phyloP scores from a whole-genome alignment of 495 filamentous ascomycete species.

The Lindgomyces ingoldianus region DNA sequence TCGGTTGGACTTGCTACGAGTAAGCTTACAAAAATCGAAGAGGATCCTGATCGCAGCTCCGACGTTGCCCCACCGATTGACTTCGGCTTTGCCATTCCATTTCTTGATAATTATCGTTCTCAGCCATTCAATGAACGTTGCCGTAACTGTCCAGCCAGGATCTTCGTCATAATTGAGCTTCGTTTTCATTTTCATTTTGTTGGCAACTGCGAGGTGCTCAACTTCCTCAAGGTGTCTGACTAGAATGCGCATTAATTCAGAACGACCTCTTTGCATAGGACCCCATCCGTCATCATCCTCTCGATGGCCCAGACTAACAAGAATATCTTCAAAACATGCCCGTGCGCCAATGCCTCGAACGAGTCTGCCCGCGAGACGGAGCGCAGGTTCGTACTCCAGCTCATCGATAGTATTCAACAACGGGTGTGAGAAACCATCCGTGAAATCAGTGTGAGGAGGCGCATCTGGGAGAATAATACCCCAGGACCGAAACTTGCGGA shows the following conservation, averaged over 20 bases:
- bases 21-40: conserved; percentile 61
- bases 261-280: neutral
- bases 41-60: conserved; percentile 76
- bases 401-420: conserved; percentile 48
- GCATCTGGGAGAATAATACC: conserved; percentile 49
- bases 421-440: conserved; percentile 15
- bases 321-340: conserved; percentile 55
- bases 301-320: conserved; percentile 42
- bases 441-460: conserved; percentile 4
- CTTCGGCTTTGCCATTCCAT: conserved; percentile 73
- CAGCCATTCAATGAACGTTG: conserved; percentile 70
- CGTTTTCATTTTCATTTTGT: conserved; percentile 12
- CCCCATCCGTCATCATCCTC: neutral
- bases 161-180: conserved; percentile 11
- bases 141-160: conserved; percentile 32
- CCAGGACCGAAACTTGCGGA: conserved; percentile 55
- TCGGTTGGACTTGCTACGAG: neutral
- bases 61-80: conserved; percentile 64
- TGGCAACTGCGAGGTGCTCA: conserved; percentile 16
- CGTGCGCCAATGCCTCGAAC: conserved; percentile 57
- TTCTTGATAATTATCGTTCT: conserved; percentile 70
- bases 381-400: conserved; percentile 63
- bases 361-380: conserved; percentile 58
- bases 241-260: conserved; percentile 15
- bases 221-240: conserved; percentile 27